Conservation (phyloP, 2,329 filamentous ascomycete genomes). For the Escovopsis weberi region DNA sequence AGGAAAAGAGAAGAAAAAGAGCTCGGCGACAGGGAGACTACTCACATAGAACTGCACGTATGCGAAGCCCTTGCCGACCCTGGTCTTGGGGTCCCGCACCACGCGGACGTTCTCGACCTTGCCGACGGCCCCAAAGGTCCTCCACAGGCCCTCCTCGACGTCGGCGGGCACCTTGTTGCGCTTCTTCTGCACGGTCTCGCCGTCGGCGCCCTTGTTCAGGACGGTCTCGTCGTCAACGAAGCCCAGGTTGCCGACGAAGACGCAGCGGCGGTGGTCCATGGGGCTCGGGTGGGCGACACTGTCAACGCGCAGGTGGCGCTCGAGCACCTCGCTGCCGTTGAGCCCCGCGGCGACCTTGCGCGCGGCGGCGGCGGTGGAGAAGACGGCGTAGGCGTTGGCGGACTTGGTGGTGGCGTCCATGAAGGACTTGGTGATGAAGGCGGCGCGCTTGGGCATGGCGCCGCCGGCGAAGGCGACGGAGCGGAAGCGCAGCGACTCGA, state of each 20-base stretch:
- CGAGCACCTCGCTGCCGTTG: conserved; percentile 73
- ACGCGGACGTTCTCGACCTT: conserved; percentile 89
- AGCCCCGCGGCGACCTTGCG: conserved; percentile 61
- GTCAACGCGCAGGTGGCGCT: conserved; percentile 81
- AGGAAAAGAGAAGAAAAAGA: neutral
- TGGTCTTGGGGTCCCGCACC: conserved; percentile 73
- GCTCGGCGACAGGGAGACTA: conserved; percentile 2
- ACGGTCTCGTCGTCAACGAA: conserved; percentile 88
- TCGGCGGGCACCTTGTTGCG: conserved; percentile 64
- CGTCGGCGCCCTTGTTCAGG: conserved; percentile 48
- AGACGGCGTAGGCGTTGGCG: conserved; percentile 89
- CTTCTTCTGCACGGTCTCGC: conserved; percentile 56
- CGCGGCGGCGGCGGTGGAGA: conserved; percentile 59
- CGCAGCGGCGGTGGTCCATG: conserved; percentile 73
- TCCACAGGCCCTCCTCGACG: conserved; percentile 86
- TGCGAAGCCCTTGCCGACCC: conserved; percentile 91
- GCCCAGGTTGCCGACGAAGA: conserved; percentile 91
- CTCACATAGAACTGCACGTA: conserved; percentile 84
- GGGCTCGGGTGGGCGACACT: conserved; percentile 75
- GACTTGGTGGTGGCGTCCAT: conserved; percentile 86
- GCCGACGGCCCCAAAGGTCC: conserved; percentile 58
- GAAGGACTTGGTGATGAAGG: conserved; percentile 78
- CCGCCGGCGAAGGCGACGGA: conserved; percentile 72
- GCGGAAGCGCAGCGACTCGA: conserved; percentile 88
- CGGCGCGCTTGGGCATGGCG: conserved; percentile 79